phyloP scores from a whole-genome alignment of 2,329 filamentous ascomycete species.

The Pyrenophora tritici-repentis region DNA sequence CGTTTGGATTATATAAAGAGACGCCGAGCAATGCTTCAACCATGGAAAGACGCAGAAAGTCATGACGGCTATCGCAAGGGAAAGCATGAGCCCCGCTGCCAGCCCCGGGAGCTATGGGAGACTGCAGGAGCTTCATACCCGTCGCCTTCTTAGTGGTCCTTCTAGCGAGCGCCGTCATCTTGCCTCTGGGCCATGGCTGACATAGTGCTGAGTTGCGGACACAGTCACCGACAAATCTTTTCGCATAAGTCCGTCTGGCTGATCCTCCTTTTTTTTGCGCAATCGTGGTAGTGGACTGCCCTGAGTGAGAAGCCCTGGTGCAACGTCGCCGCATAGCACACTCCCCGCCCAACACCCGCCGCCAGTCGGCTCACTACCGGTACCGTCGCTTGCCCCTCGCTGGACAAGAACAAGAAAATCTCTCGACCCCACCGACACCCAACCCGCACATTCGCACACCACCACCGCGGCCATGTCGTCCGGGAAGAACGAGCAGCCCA shows the following conservation, averaged over 20 bases:
- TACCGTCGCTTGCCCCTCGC: conserved; percentile 24
- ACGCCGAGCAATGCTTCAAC: conserved; percentile 17
- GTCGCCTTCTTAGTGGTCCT: conserved; percentile 20
- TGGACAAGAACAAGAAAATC: conserved; percentile 21
- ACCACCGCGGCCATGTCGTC: conserved; percentile 43
- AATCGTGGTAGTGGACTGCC: conserved; percentile 1
- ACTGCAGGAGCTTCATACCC: conserved; percentile 3
- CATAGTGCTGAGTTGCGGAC: neutral
- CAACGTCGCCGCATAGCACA: conserved; percentile 14
- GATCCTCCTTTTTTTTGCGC: neutral
- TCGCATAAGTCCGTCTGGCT: conserved; percentile 8
- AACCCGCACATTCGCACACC: conserved; percentile 14
- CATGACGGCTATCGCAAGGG: conserved; percentile 16
- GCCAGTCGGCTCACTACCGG: conserved; percentile 21
- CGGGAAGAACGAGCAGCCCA: conserved; percentile 61
- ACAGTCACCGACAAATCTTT: conserved; percentile 15
- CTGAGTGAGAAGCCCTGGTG: conserved; percentile 1
- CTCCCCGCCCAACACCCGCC: conserved; percentile 14
- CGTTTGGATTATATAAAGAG: conserved; percentile 18
- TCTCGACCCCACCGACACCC: conserved; percentile 24
- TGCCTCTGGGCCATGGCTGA: neutral
- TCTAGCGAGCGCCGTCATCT: conserved; percentile 14
- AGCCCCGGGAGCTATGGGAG: conserved; percentile 9
- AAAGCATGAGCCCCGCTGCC: conserved; percentile 9
- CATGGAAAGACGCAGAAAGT: conserved; percentile 12